Conservation (phyloP, 1,284 basidiomycete species). For the Malassezia yamatoensis region DNA sequence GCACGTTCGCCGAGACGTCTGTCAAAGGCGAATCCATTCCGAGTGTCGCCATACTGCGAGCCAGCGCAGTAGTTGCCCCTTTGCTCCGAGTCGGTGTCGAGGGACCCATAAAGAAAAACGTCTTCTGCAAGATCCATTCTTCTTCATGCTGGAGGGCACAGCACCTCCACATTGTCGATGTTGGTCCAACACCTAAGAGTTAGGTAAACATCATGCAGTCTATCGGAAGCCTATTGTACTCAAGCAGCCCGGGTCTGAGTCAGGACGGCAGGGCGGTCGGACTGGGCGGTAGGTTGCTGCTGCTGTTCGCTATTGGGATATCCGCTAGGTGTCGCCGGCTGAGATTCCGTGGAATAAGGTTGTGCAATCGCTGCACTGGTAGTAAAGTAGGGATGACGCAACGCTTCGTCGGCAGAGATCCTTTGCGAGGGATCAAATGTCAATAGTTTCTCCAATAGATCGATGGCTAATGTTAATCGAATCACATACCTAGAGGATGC, state of each 20-base stretch:
- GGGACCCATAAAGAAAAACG: slow-evolving; percentile 7
- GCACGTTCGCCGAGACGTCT: slow-evolving; percentile 28
- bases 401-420: slow-evolving; percentile 80
- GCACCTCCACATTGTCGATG: neutral
- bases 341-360: neutral
- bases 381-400: slow-evolving; percentile 84
- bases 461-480: slow-evolving; percentile 60
- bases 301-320: neutral
- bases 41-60: slow-evolving; percentile 9
- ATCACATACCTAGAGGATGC: slow-evolving; percentile 52
- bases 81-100: slow-evolving; percentile 13
- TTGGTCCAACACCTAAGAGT: slow-evolving; percentile 7
- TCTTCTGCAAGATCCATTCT: neutral
- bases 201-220: neutral
- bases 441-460: slow-evolving; percentile 84
- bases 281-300: neutral
- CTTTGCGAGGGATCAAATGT: slow-evolving; percentile 93
- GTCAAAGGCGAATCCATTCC: slow-evolving; percentile 28
- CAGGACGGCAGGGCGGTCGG: neutral
- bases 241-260: neutral
- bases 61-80: slow-evolving; percentile 3
- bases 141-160: neutral
- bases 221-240: neutral
- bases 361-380: slow-evolving; percentile 32
- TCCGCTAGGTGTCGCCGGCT: neutral